Evolutionary conservation across 1,284 basidiomycete species (phyloP).

Genomic region (Schizophyllum amplum): DNA sequence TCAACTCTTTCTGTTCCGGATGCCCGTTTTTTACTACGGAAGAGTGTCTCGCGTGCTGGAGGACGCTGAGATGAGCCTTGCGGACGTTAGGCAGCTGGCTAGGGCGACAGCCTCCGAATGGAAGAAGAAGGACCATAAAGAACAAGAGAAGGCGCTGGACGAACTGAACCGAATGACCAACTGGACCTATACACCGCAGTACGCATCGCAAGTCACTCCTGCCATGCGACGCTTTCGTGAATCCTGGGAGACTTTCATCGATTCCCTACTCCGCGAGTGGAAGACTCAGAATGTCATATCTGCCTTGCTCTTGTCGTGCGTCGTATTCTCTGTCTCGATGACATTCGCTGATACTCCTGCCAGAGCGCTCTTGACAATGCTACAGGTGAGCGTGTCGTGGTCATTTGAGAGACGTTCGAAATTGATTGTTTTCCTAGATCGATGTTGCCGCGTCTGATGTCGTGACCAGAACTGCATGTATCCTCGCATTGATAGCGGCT

Average conservation of each 20-base stretch:
- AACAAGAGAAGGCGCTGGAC: neutral
- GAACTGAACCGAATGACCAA: constrained; percentile 5
- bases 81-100: constrained; percentile 20
- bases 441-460: constrained; percentile 42
- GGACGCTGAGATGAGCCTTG: constrained; percentile 21
- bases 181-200: constrained; percentile 16
- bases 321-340: constrained; percentile 17
- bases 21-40: constrained; percentile 20
- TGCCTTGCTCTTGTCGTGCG: constrained; percentile 29
- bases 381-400: constrained; percentile 16
- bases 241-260: constrained; percentile 35
- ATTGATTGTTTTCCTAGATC: too few relatives aligned
- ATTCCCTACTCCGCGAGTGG: constrained; percentile 35
- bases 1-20: constrained; percentile 18
- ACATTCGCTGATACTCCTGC: constrained; percentile 36
- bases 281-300: constrained; percentile 36
- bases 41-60: constrained; percentile 23
- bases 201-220: constrained; percentile 29
- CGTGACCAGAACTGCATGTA: constrained; percentile 46
- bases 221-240: constrained; percentile 15
- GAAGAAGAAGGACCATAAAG: constrained; percentile 1
- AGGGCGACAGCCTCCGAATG: constrained; percentile 12
- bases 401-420: too few relatives aligned
- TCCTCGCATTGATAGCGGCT: constrained; percentile 54
- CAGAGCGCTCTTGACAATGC: constrained; percentile 30